A percentile compares a stretch with the other conserved stretches of the same genome.
Evolutionary conservation across 495 filamentous ascomycete species (phyloP).

Genomic region (Aspergillus panamensis): DNA sequence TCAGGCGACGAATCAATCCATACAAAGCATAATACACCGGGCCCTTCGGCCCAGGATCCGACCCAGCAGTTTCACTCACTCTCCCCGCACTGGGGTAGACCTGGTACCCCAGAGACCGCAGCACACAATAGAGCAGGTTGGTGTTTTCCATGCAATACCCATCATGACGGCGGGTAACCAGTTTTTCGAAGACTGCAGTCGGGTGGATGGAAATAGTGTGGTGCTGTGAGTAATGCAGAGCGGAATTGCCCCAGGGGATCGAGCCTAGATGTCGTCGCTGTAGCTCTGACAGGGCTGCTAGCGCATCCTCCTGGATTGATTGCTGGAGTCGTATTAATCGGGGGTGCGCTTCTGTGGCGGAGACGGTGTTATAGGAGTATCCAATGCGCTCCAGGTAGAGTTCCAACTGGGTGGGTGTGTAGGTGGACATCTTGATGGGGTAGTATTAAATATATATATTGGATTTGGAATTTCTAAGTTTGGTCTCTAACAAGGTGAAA

Average conservation of each 20-base stretch:
- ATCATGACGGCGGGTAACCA: constrained; percentile 60
- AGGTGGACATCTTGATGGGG: constrained; percentile 12
- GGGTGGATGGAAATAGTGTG: constrained; percentile 57
- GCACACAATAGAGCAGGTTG: constrained; percentile 56
- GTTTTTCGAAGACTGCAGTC: constrained; percentile 59
- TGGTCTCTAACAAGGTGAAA: neutral
- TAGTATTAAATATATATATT: neutral
- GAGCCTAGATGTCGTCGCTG: constrained; percentile 48
- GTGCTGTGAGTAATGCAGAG: constrained; percentile 53
- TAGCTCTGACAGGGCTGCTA: constrained; percentile 27
- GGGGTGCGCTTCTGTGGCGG: constrained; percentile 4
- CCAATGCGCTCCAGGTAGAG: constrained; percentile 34
- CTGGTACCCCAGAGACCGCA: constrained; percentile 58
- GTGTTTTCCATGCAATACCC: constrained; percentile 82
- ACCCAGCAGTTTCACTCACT: constrained; percentile 24
- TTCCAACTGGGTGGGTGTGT: constrained; percentile 32
- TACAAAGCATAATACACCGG: constrained; percentile 27
- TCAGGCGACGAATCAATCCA: constrained; percentile 7
- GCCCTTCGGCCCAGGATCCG: neutral
- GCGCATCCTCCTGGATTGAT: constrained; percentile 21
- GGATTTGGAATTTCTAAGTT: neutral
- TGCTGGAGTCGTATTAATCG: constrained; percentile 25
- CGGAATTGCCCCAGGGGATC: constrained; percentile 70
- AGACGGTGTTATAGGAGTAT: constrained; percentile 18
- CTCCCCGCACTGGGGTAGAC: constrained; percentile 50